Base-by-base conservation (phyloP, 768 basidiomycete genomes). In the Termitomyces sp. region DNA sequence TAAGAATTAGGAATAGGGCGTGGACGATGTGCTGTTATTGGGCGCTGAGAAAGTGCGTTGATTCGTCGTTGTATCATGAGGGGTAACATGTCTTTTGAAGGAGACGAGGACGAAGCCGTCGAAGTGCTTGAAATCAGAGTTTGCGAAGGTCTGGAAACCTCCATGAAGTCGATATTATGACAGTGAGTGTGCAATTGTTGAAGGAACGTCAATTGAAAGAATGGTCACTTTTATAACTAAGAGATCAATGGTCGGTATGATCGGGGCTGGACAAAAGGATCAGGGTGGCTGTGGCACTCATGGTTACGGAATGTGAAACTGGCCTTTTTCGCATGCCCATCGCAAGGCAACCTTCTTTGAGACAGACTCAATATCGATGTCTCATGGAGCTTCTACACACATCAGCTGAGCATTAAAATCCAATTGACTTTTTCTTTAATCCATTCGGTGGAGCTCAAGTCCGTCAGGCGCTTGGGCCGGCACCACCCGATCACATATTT, bases 1-100 rank as follows among this genome's bases (percentile, higher is more conserved):
- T 92, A 92, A 0, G 87, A 89, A 73, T 92, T 92, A n/a, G 88
- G 88, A 68, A 92, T 86, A 34, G 90, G 90, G 0, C 87, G 84
- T 3, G 76, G 68, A 52, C 68, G 67, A 58, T 61, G 62, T 15
- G 67, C 67, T 32, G 61, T 69, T 46, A 69, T 55, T 31, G 69
- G 69, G 34, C 66, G 63, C 15, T 68, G 67, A 45, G 68, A 64
- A 36, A 68, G 57, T 1, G 64, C 62, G 48, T 66, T 61, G 34
- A 68, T 47, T 53, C 62, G 64, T 42, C 66, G 60, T 51, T 65
- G 66, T 10, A 54, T 49, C 38, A 52, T 7, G 11, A 42, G 43
- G 29, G 56, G 60, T 29, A 62, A 65, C 56, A 67, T 68, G 37
- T 69, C 62, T 57, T 65, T 65, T 45, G 60, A 36, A 47, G 57